Evolutionary conservation across 2,329 filamentous ascomycete genomes (phyloP).

Genomic region (Arthrobotrys iridis): DNA sequence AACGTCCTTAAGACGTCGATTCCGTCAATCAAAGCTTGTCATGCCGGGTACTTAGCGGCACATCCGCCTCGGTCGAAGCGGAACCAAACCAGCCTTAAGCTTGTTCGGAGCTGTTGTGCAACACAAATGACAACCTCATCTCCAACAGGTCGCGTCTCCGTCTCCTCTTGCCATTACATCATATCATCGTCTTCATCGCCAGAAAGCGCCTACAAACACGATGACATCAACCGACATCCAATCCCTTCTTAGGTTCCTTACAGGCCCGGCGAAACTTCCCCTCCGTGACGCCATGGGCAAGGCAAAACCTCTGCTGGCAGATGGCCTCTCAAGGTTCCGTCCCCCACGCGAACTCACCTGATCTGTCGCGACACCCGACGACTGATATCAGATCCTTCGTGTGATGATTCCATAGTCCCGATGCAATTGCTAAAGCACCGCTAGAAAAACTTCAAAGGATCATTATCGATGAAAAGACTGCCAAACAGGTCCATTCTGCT

Average conservation of each 20-base stretch:
- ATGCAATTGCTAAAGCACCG: slow-evolving; percentile 37
- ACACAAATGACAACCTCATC: slow-evolving; percentile 27
- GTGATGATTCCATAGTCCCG: slow-evolving; percentile 12
- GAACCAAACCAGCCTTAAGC: slow-evolving; percentile 6
- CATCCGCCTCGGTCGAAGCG: slow-evolving; percentile 15
- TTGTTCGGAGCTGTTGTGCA: slow-evolving; percentile 7
- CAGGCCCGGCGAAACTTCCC: slow-evolving; percentile 36
- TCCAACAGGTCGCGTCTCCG: slow-evolving; percentile 29
- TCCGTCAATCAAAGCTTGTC: neutral
- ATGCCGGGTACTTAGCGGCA: neutral
- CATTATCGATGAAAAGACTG: slow-evolving; percentile 40
- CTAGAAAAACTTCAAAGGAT: slow-evolving; percentile 29
- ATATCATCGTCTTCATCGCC: slow-evolving; percentile 15
- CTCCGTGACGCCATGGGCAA: slow-evolving; percentile 42
- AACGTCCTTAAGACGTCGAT: too few species aligned
- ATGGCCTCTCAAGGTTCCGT: slow-evolving; percentile 34
- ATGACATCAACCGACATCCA: slow-evolving; percentile 47
- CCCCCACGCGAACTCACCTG: neutral
- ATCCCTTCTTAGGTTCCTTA: slow-evolving; percentile 40
- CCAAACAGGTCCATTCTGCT: slow-evolving; percentile 49
- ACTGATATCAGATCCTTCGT: neutral
- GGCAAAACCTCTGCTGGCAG: slow-evolving; percentile 39
- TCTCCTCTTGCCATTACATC: slow-evolving; percentile 23
- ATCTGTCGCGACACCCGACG: neutral
- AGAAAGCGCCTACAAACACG: neutral